Conservation (phyloP, 225 moss, liverwort and hornwort genomes). For the Asterella californica region DNA sequence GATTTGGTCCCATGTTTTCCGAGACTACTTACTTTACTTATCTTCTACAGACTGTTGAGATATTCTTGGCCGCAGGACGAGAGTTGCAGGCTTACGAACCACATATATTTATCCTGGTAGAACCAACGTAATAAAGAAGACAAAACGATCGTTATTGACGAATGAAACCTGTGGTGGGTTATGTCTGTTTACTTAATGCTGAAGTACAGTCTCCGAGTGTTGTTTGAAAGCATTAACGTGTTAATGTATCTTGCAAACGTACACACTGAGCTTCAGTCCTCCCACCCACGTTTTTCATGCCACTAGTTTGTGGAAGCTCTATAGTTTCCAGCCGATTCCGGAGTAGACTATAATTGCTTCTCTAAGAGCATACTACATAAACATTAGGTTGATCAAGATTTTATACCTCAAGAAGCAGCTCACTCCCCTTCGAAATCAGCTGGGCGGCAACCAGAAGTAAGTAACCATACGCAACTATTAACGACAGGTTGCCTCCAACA, state of each 20-base stretch:
- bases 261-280: too few species aligned
- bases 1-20: neutral
- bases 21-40: neutral
- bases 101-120: neutral
- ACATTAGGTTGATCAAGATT: neutral
- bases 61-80: neutral
- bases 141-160: neutral
- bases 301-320: too few species aligned
- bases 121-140: neutral
- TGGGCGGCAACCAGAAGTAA: slow-evolving; percentile 73
- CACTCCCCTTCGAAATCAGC: slow-evolving; percentile 91
- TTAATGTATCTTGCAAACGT: too few species aligned
- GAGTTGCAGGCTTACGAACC: neutral
- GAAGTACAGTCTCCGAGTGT: too few species aligned
- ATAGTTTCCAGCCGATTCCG: too few species aligned
- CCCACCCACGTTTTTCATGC: too few species aligned
- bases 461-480: slow-evolving; percentile 74
- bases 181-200: neutral
- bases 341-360: neutral
- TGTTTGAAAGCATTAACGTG: too few species aligned
- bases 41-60: neutral
- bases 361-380: neutral
- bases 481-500: slow-evolving; percentile 74
- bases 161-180: too few species aligned
- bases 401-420: slow-evolving; percentile 83